Evolutionary conservation across 352 stramenopile genomes (phyloP), one percentile per base, ranked within the genome.

Genomic region (Phytophthora pini): DNA sequence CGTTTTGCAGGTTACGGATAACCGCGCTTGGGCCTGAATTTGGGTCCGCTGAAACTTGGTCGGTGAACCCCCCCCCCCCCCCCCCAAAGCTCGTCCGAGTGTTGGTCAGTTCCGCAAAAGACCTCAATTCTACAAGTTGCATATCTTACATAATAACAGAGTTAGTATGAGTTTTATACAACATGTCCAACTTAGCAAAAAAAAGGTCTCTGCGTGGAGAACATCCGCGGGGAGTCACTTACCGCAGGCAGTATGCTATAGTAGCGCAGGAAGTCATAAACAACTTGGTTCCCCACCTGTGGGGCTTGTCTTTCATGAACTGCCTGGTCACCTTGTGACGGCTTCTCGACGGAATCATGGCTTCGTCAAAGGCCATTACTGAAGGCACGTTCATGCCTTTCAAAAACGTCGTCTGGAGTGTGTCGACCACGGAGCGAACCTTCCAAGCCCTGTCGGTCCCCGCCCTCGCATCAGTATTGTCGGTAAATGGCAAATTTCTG

Each of bases 201-300:
- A 53, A 53, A 52, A 58, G 45, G 29, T 12, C 6, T 12, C 11
- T 38, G 31, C 2, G 2, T 11, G 31, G 31, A 11, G 31, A 5
- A 38, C 31, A 5, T 11, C 8, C 31, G 31, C 11, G 31, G 31
- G 8, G 8, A 38, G 11, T 7, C 11, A 44, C 24, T 17, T 22
- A 32, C 49, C 47, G 55, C 0, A 65, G 22, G 11, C 41, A 70
- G 26, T 65, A 65, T 1, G 62, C 22, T 0, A 49, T 70, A 5
- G 38, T 31, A 5, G 62, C 49, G 34, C 53, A 65, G 13, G 54
- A 70, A 1, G 46, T 70, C 52, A 68, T 53, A 15, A 58, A 64
- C 12, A 69, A 1, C 53, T 69, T 69, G 1, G 61, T 60, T 0
- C 61, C 53, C 53, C 45, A 69, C 12, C 59, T 20, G 17, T 20